Percentiles rank a stretch among this genome's conserved stretches.
Conservation (phyloP, 1,139 yeast genomes). For the Nematodospora anomalae region DNA sequence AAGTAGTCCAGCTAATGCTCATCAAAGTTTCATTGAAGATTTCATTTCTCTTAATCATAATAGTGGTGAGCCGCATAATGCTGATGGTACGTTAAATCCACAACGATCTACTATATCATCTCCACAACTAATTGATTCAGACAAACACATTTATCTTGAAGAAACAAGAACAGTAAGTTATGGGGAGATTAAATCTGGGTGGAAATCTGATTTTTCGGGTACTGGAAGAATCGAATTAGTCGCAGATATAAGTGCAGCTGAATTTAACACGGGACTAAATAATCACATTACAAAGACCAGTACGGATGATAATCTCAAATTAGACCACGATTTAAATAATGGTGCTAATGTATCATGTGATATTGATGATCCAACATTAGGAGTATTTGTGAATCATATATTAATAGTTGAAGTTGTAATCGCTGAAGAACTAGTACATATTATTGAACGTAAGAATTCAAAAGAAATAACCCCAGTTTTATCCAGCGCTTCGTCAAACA, state of each 20-base stretch:
- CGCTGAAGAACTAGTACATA: constrained; percentile 76
- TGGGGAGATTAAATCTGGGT: constrained; percentile 84
- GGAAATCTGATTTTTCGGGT: constrained; percentile 88
- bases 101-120: constrained; percentile 8
- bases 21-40: constrained; percentile 32
- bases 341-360: constrained; percentile 74
- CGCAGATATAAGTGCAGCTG: constrained; percentile 62
- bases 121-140: constrained; percentile 14
- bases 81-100: constrained; percentile 5
- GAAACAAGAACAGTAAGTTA: constrained; percentile 70
- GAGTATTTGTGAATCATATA: constrained; percentile 72
- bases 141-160: constrained; percentile 55
- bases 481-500: constrained; percentile 27
- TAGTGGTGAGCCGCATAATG: background rate
- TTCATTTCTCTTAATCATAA: too few relatives aligned
- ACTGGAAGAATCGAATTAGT: constrained; percentile 76
- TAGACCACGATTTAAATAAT: constrained; percentile 25
- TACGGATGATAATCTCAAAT: constrained; percentile 26
- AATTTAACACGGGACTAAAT: constrained; percentile 54
- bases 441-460: constrained; percentile 18
- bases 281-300: constrained; percentile 31
- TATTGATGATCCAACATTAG: constrained; percentile 76
- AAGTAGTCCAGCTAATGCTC: constrained; percentile 27
- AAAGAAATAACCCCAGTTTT: constrained; percentile 20
- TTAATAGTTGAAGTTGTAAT: constrained; percentile 86